A percentile compares a stretch with the other conserved stretches of the same genome.
Evolutionary conservation across 768 basidiomycete genomes (phyloP).

Genomic region (Amanita inopinata): DNA sequence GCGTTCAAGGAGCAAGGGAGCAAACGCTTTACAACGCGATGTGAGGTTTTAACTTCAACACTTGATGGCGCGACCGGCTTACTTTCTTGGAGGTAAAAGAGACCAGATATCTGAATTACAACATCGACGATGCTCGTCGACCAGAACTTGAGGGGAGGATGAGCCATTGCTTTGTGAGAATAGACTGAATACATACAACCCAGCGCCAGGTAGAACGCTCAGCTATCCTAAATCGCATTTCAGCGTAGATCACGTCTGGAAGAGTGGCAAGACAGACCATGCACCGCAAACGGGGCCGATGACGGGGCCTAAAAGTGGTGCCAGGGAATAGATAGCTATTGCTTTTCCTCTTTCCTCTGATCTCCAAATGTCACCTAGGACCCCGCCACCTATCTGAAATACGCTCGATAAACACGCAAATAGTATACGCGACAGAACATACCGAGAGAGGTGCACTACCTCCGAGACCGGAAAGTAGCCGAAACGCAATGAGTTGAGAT

Average conservation of each 20-base stretch:
- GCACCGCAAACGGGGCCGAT: slow-evolving; percentile 55
- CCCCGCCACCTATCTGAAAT: slow-evolving; percentile 48
- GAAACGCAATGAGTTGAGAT: slow-evolving; percentile 53
- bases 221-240: slow-evolving; percentile 35
- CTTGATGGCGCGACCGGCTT: slow-evolving; percentile 13
- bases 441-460: slow-evolving; percentile 63
- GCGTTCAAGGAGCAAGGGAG: slow-evolving; percentile 33
- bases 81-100: slow-evolving; percentile 59
- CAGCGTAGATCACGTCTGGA: neutral
- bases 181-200: slow-evolving; percentile 36
- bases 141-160: slow-evolving; percentile 40
- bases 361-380: slow-evolving; percentile 52
- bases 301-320: slow-evolving; percentile 57
- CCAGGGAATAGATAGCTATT: slow-evolving; percentile 53
- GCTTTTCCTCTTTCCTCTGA: slow-evolving; percentile 57
- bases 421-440: slow-evolving; percentile 27
- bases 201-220: slow-evolving; percentile 61
- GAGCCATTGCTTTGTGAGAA: neutral
- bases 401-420: slow-evolving; percentile 10
- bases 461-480: slow-evolving; percentile 61
- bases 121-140: slow-evolving; percentile 51
- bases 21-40: slow-evolving; percentile 29
- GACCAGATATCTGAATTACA: slow-evolving; percentile 41
- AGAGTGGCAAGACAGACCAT: slow-evolving; percentile 26
- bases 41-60: slow-evolving; percentile 12